phyloP scores from a whole-genome alignment of 768 basidiomycete genomes.

The Steccherinum ochraceum region DNA sequence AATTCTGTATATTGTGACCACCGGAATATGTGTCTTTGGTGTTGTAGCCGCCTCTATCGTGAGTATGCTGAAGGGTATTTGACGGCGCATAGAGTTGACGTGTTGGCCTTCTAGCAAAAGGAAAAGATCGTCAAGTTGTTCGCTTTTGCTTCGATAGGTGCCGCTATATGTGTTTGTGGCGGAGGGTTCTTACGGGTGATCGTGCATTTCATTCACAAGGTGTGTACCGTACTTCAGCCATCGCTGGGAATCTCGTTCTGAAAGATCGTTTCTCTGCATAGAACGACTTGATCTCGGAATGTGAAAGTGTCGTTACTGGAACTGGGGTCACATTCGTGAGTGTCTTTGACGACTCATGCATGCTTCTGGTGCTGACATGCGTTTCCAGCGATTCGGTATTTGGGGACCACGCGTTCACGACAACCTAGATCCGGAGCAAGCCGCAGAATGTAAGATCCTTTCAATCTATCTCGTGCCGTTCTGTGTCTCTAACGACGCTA shows the following conservation, averaged over 20 bases:
- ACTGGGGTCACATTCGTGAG: constrained; percentile 28
- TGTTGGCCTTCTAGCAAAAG: constrained; percentile 37
- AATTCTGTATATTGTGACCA: constrained; percentile 43
- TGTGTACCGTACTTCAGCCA: constrained; percentile 15
- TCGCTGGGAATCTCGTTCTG: not conserved
- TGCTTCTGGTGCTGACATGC: not conserved
- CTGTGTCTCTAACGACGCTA: constrained; percentile 9
- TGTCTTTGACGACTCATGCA: not conserved
- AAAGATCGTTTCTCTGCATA: constrained; percentile 18
- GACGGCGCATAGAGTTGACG: too few relatives aligned
- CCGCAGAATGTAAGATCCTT: constrained; percentile 37
- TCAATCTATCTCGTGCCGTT: not conserved
- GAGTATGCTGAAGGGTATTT: too few relatives aligned
- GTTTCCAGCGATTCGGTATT: constrained; percentile 20
- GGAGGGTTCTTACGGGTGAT: constrained; percentile 50
- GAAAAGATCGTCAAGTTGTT: constrained; percentile 47
- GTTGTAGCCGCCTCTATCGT: constrained; percentile 45
- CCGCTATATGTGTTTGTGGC: constrained; percentile 42
- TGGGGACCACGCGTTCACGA: constrained; percentile 21
- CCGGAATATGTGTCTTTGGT: constrained; percentile 51
- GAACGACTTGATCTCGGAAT: constrained; percentile 55
- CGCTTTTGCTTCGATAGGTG: constrained; percentile 42
- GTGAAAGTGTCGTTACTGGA: constrained; percentile 34
- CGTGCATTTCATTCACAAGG: constrained; percentile 67
- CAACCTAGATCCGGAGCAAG: constrained; percentile 27